Base-by-base conservation (phyloP, 345 rosid genomes). In the Limnanthes douglasii region DNA sequence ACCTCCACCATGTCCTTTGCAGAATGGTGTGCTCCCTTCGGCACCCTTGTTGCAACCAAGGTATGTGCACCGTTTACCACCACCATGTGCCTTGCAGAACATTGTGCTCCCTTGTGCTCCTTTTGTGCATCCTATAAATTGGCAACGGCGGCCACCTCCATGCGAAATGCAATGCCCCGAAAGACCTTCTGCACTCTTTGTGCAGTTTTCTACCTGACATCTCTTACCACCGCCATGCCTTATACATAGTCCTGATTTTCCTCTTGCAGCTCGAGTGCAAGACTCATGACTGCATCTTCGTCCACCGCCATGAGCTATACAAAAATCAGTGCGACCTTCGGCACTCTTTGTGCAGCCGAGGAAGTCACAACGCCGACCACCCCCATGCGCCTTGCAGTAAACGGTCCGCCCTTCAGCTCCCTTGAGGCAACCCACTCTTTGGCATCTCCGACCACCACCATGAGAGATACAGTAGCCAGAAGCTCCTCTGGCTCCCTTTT, bases 311-410 rank as follows among this genome's bases (percentile, higher is more conserved):
- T 90, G 98, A 12, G 95, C 94, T 40, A 90, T 90, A 50, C 98
- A 90, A 18, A 49, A 84, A 36, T 90, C 95, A 15, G 95, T 90
- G 25, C 94, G 81, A 30, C 98, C 98, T 62, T 90, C 98, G 10
- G 98, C 98, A 44, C 95, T 84, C 60, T 90, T 90, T 19, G 98
- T 90, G 64, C 98, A 90, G 24, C 98, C 98, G 13, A 90, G 92
- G 47, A 50, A 68, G 25, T 90, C 98, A 47, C 98, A 90, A 18
- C 98, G 70, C 12, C 94, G 81, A 24, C 95, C 98, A 31, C 98
- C 98, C 28, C 98, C 98, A 43, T 90, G 98, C 47, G 95, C 86
- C 66, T 90, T 90, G 53, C 98, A 90, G 56, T 76, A 90, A 23
- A 79, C 94, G 15, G 98, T 90, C 11, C 95, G 65, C 19, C 98